A percentile compares a stretch with the other conserved stretches of the same genome.
phyloP scores from a whole-genome alignment of 169 alveolate genomes.

The Plasmodium vivax region DNA sequence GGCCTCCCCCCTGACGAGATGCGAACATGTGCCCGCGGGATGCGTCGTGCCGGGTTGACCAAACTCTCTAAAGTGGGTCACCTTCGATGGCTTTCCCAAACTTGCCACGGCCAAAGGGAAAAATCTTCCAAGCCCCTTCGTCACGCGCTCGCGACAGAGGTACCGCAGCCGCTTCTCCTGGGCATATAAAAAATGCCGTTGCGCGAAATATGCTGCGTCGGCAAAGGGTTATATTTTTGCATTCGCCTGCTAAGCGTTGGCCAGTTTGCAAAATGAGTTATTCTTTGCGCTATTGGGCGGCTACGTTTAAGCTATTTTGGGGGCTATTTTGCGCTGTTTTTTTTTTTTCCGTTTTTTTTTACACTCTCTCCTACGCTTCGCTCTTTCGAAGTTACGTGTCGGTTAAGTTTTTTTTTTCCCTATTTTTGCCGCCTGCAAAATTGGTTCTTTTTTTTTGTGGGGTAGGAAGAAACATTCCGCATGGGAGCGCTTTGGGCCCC shows the following conservation, averaged over 20 bases:
- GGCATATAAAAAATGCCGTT: not conserved
- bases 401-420: not conserved
- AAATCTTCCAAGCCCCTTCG: not conserved
- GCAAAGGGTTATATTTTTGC: not conserved
- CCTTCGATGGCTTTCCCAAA: not conserved
- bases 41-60: not conserved
- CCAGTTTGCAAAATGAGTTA: not conserved
- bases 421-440: not conserved
- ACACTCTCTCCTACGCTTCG: not conserved
- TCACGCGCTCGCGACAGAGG: not conserved
- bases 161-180: not conserved
- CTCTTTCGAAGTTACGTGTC: not conserved
- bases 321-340: not conserved
- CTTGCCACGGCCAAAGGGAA: not conserved
- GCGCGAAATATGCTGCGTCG: not conserved
- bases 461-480: not conserved
- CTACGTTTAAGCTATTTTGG: too few species aligned
- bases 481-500: not conserved
- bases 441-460: not conserved
- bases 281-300: too few species aligned
- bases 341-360: too few species aligned
- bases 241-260: not conserved
- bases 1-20: not conserved
- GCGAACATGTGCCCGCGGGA: not conserved
- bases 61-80: not conserved